These are phyloP conservation scores for Fusarium pseudonygamai DNA, from an alignment of 2,329 filamentous ascomycete species.

Conservation along the genomic window DNA sequence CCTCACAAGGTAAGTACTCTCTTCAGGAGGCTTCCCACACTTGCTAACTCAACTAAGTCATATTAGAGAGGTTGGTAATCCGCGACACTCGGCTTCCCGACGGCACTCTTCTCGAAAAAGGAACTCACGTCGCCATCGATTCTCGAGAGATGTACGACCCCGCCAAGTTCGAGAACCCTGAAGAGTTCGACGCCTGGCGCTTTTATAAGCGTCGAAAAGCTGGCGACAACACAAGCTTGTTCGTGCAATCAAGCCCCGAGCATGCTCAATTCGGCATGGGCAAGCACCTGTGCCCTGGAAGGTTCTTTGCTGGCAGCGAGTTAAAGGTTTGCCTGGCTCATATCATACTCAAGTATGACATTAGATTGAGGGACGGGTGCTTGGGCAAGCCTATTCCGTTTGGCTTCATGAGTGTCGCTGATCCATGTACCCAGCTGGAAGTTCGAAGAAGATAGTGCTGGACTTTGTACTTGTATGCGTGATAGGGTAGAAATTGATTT, in stretches of 20 bases:
- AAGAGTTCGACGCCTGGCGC: background rate
- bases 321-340: background rate
- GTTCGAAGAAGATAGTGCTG: background rate
- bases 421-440: background rate
- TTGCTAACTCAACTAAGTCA: background rate
- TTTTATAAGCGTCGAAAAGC: background rate
- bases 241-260: background rate
- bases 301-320: background rate
- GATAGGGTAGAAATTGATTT: background rate
- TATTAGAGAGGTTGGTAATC: background rate
- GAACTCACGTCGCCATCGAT: background rate
- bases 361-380: background rate
- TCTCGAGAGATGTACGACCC: background rate
- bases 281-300: background rate
- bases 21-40: accelerated
- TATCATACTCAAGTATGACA: background rate
- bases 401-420: background rate
- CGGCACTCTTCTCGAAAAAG: background rate
- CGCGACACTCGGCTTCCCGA: background rate
- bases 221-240: background rate
- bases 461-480: accelerated
- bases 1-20: background rate
- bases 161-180: accelerated
- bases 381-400: background rate
- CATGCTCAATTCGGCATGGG: slow-evolving; percentile 2